Evolutionary conservation across 1,284 basidiomycete genomes (phyloP), one percentile per base, ranked within the genome.

Genomic region (Fistulinella cinereoalba): DNA sequence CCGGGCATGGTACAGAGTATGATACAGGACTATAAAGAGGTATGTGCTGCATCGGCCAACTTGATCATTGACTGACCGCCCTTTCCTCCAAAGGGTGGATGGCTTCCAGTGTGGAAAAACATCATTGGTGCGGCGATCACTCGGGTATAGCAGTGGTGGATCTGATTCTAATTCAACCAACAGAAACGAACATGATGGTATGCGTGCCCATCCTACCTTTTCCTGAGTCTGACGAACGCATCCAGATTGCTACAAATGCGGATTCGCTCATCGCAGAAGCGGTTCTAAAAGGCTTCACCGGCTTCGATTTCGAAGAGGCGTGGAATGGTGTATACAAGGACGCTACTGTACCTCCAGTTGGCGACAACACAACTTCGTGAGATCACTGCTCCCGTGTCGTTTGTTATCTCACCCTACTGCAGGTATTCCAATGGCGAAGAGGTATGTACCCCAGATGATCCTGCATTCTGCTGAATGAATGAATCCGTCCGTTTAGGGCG

Each of bases 101-200:
- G 88, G 85, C 67, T 92, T 37, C 90, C 90, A 0, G 92, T 92
- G 88, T 92, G 90, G 89, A 91, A 91, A 68, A 92, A 92, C 54
- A 78, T 92, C 15, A 80, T 88, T 50, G 88, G 81, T 83, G 41
- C 50, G 70, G 51, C 11, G 19, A 7, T 24, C 15, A 6, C 18
- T 38, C 31, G 28, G 31, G n/a, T n/a, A n/a, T n/a, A n/a, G n/a
- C n/a, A 21, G 12, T 44, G 28, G 3, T 6, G 7, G 18, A 18
- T 32, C 41, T 15, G 33, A 41, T 12, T 8, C 47, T 15, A 60
- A 21, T 4, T 7, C 3, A 7, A 12, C 24, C 32, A 15, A 39
- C 48, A 80, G 82, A 85, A 58, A 85, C 85, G 3, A 87, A 85
- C 53, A 85, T 86, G 53, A 87, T 87, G 84, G 79, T 73, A 50